Evolutionary conservation across 179 eudicot genomes (phyloP), one percentile per base, ranked within the genome.

Genomic region (Silene vulgaris): DNA sequence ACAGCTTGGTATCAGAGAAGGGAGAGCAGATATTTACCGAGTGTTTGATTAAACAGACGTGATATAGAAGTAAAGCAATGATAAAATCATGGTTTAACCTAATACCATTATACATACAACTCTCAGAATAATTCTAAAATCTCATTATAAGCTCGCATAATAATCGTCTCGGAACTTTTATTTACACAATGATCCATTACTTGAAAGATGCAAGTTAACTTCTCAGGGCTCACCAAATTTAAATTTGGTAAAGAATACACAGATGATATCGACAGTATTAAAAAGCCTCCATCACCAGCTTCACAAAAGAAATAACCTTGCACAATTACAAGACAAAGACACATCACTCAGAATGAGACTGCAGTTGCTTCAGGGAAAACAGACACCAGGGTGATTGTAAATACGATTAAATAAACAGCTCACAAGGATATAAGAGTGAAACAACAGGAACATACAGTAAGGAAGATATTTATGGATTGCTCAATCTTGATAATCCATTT

Each of bases 401-500:
- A 13, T 4, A 50, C 2, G 9, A 67, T n/a, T 8, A 35, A 29
- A 5, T n/a, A 74, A 40, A 20, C 4, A 56, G 19, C 4, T 11
- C 45, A 78, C 28, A 69, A 70, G 35, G 60, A 16, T 65, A 78
- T n/a, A 66, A 45, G 65, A 26, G 50, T 29, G 17, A 57, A 59
- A 8, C 5, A 56, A 56, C 60, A 16, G 60, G 60, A 56, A 28
- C 65, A 65, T 84, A 89, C 99, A 69, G 97, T 95, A 75, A 95
- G 97, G 11, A 89, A 82, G 73, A 90, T 83, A 78, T 95, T 95
- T 13, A 93, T 67, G 12, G 99, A 92, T 63, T 92, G 97, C 81
- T 95, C 99, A 16, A 89, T 0, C 83, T 88, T 92, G 80, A 95
- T 84, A 69, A 84, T 79, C 93, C 89, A 87, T 75, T 80, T 83